Base-by-base conservation (phyloP, 345 rosid species). In the Bretschneidera sinensis region DNA sequence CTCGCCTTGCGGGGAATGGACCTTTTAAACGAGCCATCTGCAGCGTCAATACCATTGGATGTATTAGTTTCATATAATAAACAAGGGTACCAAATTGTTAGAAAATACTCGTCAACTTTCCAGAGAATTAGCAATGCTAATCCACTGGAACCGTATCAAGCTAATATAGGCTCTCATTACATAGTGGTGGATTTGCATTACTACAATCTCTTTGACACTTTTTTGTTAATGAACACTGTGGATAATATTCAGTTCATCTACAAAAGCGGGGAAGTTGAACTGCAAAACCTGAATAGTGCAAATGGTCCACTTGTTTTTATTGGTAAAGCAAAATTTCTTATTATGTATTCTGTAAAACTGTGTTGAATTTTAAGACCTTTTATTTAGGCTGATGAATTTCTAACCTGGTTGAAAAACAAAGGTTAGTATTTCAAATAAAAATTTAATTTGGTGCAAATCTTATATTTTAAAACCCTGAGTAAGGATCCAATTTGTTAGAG, bases 111-210 rank as follows among this genome's bases (percentile, higher is more conserved):
- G 0, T 23, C 79, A 9, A 63, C 71, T 17, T 87, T 88, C 72
- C 95, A 87, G 71, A 80, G 90, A 77, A 84, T 87, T 6, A 90
- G 95, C 79, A 79, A 80, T 68, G 90, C 83, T 3, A 85, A 84
- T 63, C 90, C 88, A 0, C 21, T 77, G 50, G 95, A 87, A 68
- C 90, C 84, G 53, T 82, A 77, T 66, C 79, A 76, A 60, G 86
- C 95, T 21, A 69, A 77, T 59, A 65, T 87, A 55, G 86, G 90
- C 56, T 74, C 75, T 15, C 78, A 79, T 52, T 78, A 87, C 48
- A 0, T 76, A 45, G 90, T 87, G 64, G 77, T 87, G 74, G 95
- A 87, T 71, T 75, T 87, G 63, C 95, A 87, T 67, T 87, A 75
- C 78, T 84, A 87, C 78, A 87, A 72, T 64, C 95, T 87, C 60